A percentile compares a stretch with the other conserved stretches of the same genome.
Conservation (phyloP, 495 filamentous ascomycete genomes). For the Cercophora samala region DNA sequence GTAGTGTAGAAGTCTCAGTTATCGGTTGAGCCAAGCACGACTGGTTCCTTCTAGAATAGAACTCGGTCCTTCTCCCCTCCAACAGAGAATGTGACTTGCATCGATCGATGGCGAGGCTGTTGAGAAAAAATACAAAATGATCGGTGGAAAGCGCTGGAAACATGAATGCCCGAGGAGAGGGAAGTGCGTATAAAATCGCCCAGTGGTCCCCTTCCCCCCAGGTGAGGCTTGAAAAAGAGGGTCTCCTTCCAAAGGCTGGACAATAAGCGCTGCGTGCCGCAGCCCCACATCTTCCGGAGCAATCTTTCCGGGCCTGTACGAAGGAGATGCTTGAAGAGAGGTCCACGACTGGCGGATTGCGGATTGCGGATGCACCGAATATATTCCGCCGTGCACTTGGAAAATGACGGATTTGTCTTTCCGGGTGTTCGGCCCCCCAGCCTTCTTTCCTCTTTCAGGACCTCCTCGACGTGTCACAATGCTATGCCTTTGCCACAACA, state of each 20-base stretch:
- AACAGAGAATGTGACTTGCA: not conserved
- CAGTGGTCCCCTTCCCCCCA: no score
- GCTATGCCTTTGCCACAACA: constrained; percentile 35
- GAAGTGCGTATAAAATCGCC: no score
- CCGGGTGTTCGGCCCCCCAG: constrained; percentile 8
- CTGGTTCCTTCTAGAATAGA: not conserved
- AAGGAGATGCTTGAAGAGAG: constrained; percentile 22
- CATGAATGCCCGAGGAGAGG: no score
- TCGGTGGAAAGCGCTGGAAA: not conserved
- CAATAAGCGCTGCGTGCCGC: constrained; percentile 2
- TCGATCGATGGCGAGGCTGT: not conserved
- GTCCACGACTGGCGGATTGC: constrained; percentile 25
- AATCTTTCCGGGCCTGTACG: constrained; percentile 14
- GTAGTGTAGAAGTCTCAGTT: not conserved
- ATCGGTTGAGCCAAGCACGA: not conserved
- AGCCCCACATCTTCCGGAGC: constrained; percentile 3
- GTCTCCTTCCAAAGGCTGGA: not conserved
- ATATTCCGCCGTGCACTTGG: constrained; percentile 26
- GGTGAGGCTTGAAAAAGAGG: not conserved
- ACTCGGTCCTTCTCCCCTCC: not conserved
- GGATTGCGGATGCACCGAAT: constrained; percentile 25
- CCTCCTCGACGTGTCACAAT: constrained; percentile 32
- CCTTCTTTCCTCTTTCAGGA: constrained; percentile 21
- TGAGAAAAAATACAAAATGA: not conserved
- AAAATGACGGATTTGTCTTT: constrained; percentile 24